A percentile compares a stretch with the other conserved stretches of the same genome.
Conservation (phyloP, 78 protist genomes). For the Dictyostelium brefeldianum region DNA sequence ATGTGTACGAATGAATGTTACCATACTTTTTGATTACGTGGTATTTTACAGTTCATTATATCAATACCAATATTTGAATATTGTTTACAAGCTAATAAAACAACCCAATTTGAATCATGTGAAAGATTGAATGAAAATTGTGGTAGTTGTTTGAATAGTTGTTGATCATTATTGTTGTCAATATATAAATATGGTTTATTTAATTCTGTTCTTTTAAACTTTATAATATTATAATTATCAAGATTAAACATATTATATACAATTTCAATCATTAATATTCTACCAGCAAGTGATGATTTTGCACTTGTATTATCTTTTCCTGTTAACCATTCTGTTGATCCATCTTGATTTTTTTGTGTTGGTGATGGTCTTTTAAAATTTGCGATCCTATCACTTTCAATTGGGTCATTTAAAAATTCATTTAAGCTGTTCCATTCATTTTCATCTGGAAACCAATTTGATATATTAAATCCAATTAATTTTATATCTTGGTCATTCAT, state of each 20-base stretch:
- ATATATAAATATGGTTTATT: constrained; percentile 30
- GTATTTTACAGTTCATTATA: constrained; percentile 44
- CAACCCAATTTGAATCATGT: constrained; percentile 54
- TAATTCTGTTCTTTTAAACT: constrained; percentile 10
- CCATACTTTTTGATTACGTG: constrained; percentile 24
- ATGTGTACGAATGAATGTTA: neutral
- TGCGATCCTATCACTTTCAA: constrained; percentile 18
- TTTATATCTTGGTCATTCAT: neutral
- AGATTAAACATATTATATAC: neutral
- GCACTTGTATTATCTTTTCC: constrained; percentile 52
- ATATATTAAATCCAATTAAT: neutral
- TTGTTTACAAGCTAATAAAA: neutral
- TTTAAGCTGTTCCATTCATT: neutral
- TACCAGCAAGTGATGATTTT: constrained; percentile 35
- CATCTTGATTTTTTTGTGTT: neutral
- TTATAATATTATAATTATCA: neutral
- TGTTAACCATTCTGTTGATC: neutral
- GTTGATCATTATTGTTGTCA: neutral
- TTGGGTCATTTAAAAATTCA: constrained; percentile 20
- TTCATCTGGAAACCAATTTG: neutral
- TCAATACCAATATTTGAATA: constrained; percentile 43
- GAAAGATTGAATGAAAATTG: constrained; percentile 42
- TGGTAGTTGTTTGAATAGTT: neutral
- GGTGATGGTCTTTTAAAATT: constrained; percentile 46
- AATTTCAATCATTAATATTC: constrained; percentile 19